phyloP scores from a whole-genome alignment of 2,329 filamentous ascomycete genomes.

The Colletotrichum paranaense region DNA sequence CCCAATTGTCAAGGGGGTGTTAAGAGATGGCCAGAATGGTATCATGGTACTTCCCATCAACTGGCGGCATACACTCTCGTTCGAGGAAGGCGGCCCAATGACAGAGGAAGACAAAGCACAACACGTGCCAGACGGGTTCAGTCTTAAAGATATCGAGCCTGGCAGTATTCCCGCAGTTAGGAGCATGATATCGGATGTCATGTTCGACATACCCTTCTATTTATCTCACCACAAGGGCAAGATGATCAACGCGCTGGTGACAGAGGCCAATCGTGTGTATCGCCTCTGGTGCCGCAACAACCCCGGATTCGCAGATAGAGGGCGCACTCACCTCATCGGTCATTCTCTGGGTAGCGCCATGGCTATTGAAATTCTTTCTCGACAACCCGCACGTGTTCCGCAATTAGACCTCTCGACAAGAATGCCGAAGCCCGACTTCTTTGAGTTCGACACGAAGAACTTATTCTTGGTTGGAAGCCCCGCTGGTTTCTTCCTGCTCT shows the following conservation, averaged over 20 bases:
- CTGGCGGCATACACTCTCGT: constrained; percentile 89
- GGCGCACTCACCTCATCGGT: constrained; percentile 90
- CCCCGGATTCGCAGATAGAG: constrained; percentile 81
- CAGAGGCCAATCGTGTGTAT: constrained; percentile 96
- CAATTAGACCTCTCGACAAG: constrained; percentile 54
- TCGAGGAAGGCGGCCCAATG: constrained; percentile 81
- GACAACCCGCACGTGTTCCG: constrained; percentile 82
- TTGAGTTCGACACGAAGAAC: constrained; percentile 93
- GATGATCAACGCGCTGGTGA: constrained; percentile 90
- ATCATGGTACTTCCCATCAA: constrained; percentile 96
- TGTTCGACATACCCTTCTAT: constrained; percentile 98
- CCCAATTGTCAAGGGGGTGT: constrained; percentile 77
- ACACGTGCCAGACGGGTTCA: constrained; percentile 69
- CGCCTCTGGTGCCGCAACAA: constrained; percentile 95
- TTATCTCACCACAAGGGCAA: constrained; percentile 95
- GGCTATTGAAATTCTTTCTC: constrained; percentile 90
- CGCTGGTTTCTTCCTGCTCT: constrained; percentile 89
- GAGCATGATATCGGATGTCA: constrained; percentile 94
- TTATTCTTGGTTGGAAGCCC: constrained; percentile 92
- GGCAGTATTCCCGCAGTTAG: constrained; percentile 91
- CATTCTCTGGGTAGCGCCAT: constrained; percentile 96
- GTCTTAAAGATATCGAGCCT: constrained; percentile 90
- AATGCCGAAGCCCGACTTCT: constrained; percentile 66
- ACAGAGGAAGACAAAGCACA: constrained; percentile 62
- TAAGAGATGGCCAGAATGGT: constrained; percentile 83